phyloP scores from a whole-genome alignment of 2,329 filamentous ascomycete species.

The Diaporthe citrichinensis region DNA sequence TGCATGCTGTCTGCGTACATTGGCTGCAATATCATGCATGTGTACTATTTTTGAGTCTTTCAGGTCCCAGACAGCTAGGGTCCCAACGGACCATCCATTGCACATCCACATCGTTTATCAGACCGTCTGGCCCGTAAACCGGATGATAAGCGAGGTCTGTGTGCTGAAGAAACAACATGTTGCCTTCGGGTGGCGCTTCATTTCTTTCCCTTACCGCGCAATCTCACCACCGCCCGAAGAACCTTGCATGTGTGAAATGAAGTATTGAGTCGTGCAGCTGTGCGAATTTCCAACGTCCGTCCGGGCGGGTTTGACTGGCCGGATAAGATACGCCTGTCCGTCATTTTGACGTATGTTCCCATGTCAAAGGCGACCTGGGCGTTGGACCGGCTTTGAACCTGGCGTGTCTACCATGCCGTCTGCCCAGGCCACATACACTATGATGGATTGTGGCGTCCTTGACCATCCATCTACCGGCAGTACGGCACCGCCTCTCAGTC shows the following conservation, averaged over 20 bases:
- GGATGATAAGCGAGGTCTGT: background rate
- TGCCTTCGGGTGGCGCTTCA: background rate
- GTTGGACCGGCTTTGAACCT: background rate
- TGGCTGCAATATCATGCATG: background rate
- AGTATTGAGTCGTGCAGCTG: slow-evolving; percentile 24
- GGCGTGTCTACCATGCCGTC: background rate
- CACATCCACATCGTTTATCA: background rate
- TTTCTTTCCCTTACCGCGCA: slow-evolving; percentile 21
- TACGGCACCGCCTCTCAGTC: background rate
- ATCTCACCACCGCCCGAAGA: slow-evolving; percentile 6
- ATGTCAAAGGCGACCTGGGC: background rate
- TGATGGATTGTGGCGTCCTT: background rate
- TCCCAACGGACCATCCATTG: background rate
- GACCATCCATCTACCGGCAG: background rate
- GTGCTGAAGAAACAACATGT: background rate
- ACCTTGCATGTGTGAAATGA: slow-evolving; percentile 24
- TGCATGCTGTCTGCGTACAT: background rate
- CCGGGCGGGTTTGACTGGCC: background rate
- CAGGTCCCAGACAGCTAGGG: background rate
- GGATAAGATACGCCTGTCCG: background rate
- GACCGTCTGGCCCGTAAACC: too few relatives aligned
- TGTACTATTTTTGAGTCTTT: background rate
- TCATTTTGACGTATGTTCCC: slow-evolving; percentile 11
- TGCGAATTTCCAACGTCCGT: background rate
- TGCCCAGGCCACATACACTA: background rate